Evolutionary conservation across 1,139 yeast genomes (phyloP).

Genomic region (Blastobotrys indianensis): DNA sequence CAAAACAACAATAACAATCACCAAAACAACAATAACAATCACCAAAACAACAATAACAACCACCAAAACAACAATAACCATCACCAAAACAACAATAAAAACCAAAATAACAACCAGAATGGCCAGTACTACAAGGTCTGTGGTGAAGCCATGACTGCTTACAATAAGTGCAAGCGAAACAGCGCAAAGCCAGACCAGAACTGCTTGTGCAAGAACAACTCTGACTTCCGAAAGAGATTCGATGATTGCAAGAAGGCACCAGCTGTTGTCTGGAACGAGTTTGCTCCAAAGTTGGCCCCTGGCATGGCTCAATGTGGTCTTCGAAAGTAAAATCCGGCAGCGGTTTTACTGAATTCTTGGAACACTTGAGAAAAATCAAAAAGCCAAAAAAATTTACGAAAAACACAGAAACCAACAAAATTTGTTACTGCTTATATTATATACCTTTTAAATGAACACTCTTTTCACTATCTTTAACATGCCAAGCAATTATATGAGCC

Average conservation of each 20-base stretch:
- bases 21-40: neutral
- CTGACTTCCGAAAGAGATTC: slow-evolving; percentile 2
- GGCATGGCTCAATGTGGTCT: slow-evolving; percentile 4
- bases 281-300: neutral
- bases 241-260: slow-evolving; percentile 1
- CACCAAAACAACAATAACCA: slow-evolving; percentile 1
- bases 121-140: slow-evolving; percentile 5
- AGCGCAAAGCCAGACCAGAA: slow-evolving; percentile 4
- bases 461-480: too few relatives aligned
- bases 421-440: too few relatives aligned
- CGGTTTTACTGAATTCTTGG: too few relatives aligned
- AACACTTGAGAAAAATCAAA: too few relatives aligned
- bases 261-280: neutral
- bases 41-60: neutral
- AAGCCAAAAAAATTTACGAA: too few relatives aligned
- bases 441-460: too few relatives aligned
- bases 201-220: slow-evolving; percentile 6
- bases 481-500: too few relatives aligned
- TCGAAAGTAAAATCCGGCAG: too few relatives aligned
- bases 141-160: slow-evolving; percentile 3
- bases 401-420: too few relatives aligned
- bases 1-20: too few relatives aligned
- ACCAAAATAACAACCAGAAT: slow-evolving; percentile 1
- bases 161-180: slow-evolving; percentile 2
- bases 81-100: neutral